Percentiles rank a stretch among this genome's conserved stretches.
Evolutionary conservation across 202 grass and related monocot species (phyloP).

Genomic region (Saccharum hybrid): DNA sequence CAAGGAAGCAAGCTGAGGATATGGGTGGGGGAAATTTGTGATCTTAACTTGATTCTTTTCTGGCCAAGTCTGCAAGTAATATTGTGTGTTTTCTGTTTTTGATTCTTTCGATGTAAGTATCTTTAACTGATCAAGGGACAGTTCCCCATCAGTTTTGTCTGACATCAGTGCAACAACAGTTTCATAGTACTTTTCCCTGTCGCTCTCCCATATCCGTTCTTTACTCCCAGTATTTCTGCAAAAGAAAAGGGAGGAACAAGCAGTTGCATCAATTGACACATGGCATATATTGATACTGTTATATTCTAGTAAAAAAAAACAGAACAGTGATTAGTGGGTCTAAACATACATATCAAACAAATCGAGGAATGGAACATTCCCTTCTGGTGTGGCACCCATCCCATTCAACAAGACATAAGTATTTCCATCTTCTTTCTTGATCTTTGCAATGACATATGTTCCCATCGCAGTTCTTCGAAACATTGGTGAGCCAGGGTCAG

Average conservation of each 20-base stretch:
- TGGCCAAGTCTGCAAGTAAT: conserved; percentile 90
- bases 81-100: conserved; percentile 98
- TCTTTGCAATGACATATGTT: conserved; percentile 92
- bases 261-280: conserved; percentile 32
- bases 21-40: conserved; percentile 98
- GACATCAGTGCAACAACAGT: conserved; percentile 91
- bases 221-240: conserved; percentile 92
- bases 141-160: conserved; percentile 75
- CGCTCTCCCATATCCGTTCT: conserved; percentile 98
- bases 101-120: conserved; percentile 97
- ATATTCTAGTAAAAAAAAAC: conserved; percentile 26
- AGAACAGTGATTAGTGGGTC: conserved; percentile 26
- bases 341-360: conserved; percentile 94
- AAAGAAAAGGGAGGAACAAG: conserved; percentile 33
- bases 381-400: conserved; percentile 93
- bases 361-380: conserved; percentile 97
- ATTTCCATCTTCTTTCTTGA: conserved; percentile 83
- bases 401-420: conserved; percentile 88
- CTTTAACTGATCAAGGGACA: conserved; percentile 78
- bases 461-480: conserved; percentile 81
- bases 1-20: conserved; percentile 89
- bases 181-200: conserved; percentile 96
- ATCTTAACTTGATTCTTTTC: conserved; percentile 92
- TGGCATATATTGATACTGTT: conserved; percentile 25
- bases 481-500: conserved; percentile 98